These are phyloP conservation scores for Solanum arcanum DNA, from an alignment of 257 asterid genomes.

Conservation along the genomic window DNA sequence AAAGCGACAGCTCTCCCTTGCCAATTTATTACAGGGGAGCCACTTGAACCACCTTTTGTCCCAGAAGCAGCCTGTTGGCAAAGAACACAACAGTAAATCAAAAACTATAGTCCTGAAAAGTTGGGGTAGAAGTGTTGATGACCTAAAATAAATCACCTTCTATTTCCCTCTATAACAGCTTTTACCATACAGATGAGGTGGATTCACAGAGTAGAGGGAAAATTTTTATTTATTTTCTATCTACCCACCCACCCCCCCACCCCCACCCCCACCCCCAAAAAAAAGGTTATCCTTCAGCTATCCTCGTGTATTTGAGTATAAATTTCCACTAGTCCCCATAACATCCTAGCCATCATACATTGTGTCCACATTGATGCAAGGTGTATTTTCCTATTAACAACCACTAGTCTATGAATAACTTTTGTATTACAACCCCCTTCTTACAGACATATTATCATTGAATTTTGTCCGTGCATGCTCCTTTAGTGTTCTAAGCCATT, in stretches of 20 bases:
- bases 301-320: background rate
- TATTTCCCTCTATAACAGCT: background rate
- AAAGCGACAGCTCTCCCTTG: constrained; percentile 98
- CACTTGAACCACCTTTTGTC: constrained; percentile 99
- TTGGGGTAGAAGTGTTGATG: background rate
- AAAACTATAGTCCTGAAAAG: background rate
- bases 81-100: background rate
- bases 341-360: background rate
- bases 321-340: background rate
- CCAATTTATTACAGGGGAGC: constrained; percentile 99
- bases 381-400: background rate
- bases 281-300: background rate
- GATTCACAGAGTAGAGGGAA: background rate
- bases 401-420: background rate
- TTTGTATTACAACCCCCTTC: background rate
- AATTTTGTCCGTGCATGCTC: background rate
- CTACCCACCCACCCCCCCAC: background rate
- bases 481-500: background rate
- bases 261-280: too few relatives aligned
- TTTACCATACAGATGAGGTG: background rate
- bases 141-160: background rate
- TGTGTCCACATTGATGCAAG: background rate
- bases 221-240: background rate
- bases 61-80: constrained; percentile 92
- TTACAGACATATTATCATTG: background rate